Evolutionary conservation across 805 yeast species (phyloP), one percentile per base, ranked within the genome.

Genomic region (Ogataea ganodermae): DNA sequence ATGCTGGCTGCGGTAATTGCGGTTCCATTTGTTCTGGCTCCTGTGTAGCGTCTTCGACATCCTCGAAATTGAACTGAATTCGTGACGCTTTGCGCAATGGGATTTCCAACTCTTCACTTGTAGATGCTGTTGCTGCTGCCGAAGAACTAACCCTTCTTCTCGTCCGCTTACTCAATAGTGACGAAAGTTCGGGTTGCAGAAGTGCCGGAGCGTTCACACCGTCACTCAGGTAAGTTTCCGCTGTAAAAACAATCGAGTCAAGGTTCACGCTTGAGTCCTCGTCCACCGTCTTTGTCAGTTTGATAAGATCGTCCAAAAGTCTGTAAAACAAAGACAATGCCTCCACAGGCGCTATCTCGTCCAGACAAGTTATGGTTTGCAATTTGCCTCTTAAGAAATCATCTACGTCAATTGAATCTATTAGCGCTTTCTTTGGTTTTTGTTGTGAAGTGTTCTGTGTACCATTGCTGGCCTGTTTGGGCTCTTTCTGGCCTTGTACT

Each of bases 351-450:
- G 44, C 49, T 8, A 68, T 43, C 10, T 62, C 62, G 8, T 50
- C 47, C 12, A 65, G 22, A 12, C 50, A 37, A 6, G 36, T 48
- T 2, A 65, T 39, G 46, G 46, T 48, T 20, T 50, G 48, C 42
- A 65, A 32, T 14, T 50, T 44, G 52, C 58, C 30, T 17, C 55
- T 21, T 27, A 61, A 24, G 62, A 72, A 45, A 46, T 70, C 54
- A 59, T 67, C 59, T 57, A 71, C 26, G 65, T 79, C 49, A 2
- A 63, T 44, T 4, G 59, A 42, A 8, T 20, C 46, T 10, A 52
- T 14, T 20, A 20, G 21, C 10, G 9, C 35, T 6, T 9, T 26
- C 12, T 27, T 27, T 8, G 31, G 18, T 26, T 38, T 38, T 13
- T 24, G 42, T 24, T 26, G 42, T 27, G 22, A 3, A 51, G 53